phyloP scores from a whole-genome alignment of 108 stramenopile genomes.

The Skeletonema costatum region DNA sequence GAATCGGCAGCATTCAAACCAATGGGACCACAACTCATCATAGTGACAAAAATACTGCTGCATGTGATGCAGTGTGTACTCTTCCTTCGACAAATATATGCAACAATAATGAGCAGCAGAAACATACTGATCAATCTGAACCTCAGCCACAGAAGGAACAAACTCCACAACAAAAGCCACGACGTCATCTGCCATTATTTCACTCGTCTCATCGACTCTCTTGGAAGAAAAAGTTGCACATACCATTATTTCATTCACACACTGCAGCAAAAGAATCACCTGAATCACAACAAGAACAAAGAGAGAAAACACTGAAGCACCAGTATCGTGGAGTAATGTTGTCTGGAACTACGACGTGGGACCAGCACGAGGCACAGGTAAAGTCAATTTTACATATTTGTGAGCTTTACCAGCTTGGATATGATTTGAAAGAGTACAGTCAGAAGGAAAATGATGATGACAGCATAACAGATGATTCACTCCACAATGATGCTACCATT shows the following conservation, averaged over 20 bases:
- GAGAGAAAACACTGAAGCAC: background rate
- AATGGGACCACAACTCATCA: background rate
- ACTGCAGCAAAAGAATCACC: background rate
- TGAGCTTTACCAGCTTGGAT: constrained; percentile 12
- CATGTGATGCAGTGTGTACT: background rate
- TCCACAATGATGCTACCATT: background rate
- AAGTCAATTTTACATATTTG: constrained; percentile 15
- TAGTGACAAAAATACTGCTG: background rate
- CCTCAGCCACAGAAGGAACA: background rate
- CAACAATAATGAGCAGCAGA: background rate
- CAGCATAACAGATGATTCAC: background rate
- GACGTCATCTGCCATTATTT: background rate
- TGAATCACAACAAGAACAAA: background rate
- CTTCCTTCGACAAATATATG: background rate
- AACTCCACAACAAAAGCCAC: background rate
- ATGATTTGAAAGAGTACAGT: constrained; percentile 10
- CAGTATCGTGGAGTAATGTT: constrained; percentile 12
- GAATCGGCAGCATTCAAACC: constrained; percentile 1
- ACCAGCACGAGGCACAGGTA: constrained; percentile 24
- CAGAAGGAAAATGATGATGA: constrained; percentile 4
- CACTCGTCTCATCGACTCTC: background rate
- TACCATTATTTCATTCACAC: constrained; percentile 15
- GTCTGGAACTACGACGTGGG: constrained; percentile 14
- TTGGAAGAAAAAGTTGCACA: background rate
- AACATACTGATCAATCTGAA: background rate